phyloP scores from a whole-genome alignment of 2,329 filamentous ascomycete species.

The Domatiomyces globalis region DNA sequence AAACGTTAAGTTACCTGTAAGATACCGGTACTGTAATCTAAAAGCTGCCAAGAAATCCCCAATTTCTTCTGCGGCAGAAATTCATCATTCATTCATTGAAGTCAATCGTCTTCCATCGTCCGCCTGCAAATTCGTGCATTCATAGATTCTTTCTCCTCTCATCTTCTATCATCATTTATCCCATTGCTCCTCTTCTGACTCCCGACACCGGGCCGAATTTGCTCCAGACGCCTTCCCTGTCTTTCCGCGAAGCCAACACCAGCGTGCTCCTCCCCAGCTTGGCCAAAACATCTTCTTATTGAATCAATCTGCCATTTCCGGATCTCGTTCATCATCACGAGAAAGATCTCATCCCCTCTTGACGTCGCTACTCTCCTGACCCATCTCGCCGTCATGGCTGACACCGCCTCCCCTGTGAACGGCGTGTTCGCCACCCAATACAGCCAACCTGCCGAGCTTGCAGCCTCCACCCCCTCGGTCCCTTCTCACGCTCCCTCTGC shows the following conservation, averaged over 20 bases:
- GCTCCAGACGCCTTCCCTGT: neutral
- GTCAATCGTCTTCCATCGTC: neutral
- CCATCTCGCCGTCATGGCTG: constrained; percentile 10
- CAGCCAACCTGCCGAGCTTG: constrained; percentile 17
- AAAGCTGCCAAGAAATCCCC: neutral
- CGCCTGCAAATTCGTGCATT: neutral
- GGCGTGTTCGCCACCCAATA: constrained; percentile 16
- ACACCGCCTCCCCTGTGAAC: constrained; percentile 14
- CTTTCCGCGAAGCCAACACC: neutral
- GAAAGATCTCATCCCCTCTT: neutral
- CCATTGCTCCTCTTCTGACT: neutral
- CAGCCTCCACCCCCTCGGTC: constrained; percentile 16
- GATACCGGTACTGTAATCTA: neutral
- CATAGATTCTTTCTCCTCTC: neutral
- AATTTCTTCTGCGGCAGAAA: neutral
- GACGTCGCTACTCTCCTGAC: neutral
- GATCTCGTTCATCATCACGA: neutral
- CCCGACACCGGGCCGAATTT: neutral
- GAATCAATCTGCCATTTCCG: neutral
- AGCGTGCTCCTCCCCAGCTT: neutral
- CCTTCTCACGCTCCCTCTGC: constrained; percentile 12
- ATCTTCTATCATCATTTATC: neutral
- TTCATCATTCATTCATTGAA: neutral
- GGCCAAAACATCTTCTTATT: neutral
- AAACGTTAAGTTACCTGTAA: neutral